A percentile compares a stretch with the other conserved stretches of the same genome.
These are phyloP conservation scores for Oryza brachyantha DNA, from an alignment of 176 grass and related monocot genomes.

Conservation along the genomic window DNA sequence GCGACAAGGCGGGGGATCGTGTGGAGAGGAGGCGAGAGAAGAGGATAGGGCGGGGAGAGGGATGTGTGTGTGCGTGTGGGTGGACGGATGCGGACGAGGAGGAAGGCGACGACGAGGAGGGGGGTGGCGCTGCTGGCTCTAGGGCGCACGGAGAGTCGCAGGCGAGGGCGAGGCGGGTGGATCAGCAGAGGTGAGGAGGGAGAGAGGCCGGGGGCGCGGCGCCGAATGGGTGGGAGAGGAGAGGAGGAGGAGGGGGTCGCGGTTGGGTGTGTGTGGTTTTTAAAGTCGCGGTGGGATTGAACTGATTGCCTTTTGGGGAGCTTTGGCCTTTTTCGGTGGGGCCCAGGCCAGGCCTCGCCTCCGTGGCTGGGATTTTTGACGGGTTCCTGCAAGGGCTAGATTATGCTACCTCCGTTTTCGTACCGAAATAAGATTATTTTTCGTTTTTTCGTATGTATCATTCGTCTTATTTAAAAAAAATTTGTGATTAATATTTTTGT, in stretches of 20 bases:
- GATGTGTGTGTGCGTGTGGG: not conserved
- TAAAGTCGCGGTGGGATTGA: not conserved
- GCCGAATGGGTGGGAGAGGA: not conserved
- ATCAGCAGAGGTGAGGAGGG: not conserved
- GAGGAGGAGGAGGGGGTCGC: not conserved
- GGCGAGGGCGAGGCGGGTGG: not conserved
- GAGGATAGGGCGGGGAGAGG: slow-evolving; percentile 31
- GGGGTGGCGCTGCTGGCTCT: slow-evolving; percentile 13
- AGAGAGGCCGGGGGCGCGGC: too few species aligned
- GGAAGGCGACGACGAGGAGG: slow-evolving; percentile 24
- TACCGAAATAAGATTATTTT: too few species aligned
- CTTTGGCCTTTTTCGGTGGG: slow-evolving; percentile 38
- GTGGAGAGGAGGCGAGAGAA: slow-evolving; percentile 39
- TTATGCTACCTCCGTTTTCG: too few species aligned
- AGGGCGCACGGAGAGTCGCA: slow-evolving; percentile 13
- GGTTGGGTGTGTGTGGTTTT: slow-evolving; percentile 28
- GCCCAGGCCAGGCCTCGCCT: too few species aligned
- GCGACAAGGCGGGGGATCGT: slow-evolving; percentile 49
- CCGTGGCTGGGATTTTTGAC: too few species aligned
- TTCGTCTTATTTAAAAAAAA: too few species aligned
- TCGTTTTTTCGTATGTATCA: too few species aligned
- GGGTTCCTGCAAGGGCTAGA: too few species aligned
- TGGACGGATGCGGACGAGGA: slow-evolving; percentile 26
- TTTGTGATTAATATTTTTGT: too few species aligned
- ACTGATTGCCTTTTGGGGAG: slow-evolving; percentile 9